phyloP scores from a whole-genome alignment of 768 basidiomycete genomes.

The Xanthoconium stramineum region DNA sequence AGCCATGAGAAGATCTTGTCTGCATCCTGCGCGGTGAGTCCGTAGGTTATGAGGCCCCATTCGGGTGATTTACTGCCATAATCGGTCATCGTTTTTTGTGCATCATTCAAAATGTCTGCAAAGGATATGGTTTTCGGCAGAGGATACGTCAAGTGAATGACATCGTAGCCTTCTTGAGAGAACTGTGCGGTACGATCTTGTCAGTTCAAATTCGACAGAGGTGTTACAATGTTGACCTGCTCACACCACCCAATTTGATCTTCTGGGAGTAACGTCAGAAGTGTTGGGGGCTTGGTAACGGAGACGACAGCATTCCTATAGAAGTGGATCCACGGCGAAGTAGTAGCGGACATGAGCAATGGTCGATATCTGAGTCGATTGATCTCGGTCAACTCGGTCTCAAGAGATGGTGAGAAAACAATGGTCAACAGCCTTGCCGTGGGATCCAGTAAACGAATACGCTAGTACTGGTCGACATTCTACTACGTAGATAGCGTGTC shows the following conservation, averaged over 20 bases:
- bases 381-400: too few relatives aligned
- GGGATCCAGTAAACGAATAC: too few relatives aligned
- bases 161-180: slow-evolving; percentile 40
- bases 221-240: slow-evolving; percentile 25
- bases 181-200: slow-evolving; percentile 20
- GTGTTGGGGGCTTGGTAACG: slow-evolving; percentile 27
- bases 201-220: neutral
- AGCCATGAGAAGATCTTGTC: slow-evolving; percentile 11
- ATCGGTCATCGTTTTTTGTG: slow-evolving; percentile 10
- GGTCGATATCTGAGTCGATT: too few relatives aligned
- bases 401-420: too few relatives aligned
- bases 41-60: slow-evolving; percentile 34
- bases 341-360: slow-evolving; percentile 4
- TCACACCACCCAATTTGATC: slow-evolving; percentile 36
- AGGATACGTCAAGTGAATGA: slow-evolving; percentile 31
- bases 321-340: slow-evolving; percentile 13
- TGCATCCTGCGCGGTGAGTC: slow-evolving; percentile 25
- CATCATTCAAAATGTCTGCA: slow-evolving; percentile 16
- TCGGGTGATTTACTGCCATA: neutral
- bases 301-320: slow-evolving; percentile 30
- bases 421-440: too few relatives aligned
- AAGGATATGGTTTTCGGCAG: slow-evolving; percentile 12
- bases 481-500: slow-evolving; percentile 7
- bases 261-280: slow-evolving; percentile 31
- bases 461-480: slow-evolving; percentile 1